phyloP scores from a whole-genome alignment of 1,139 yeast genomes.

The Kurtzmaniella natalensis region DNA sequence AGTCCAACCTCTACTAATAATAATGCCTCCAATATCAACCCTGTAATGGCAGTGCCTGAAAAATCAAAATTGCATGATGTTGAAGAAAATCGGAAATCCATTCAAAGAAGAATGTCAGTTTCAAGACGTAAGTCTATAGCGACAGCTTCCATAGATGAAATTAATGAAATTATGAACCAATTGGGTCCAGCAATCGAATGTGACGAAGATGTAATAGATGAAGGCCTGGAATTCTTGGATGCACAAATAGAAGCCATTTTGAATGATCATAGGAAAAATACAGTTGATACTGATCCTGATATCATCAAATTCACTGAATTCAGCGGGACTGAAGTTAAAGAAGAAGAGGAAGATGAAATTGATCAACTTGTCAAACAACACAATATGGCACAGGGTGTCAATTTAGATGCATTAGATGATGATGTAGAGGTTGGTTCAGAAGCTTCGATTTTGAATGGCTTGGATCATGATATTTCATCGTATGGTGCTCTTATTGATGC shows the following conservation, averaged over 20 bases:
- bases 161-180: constrained; percentile 34
- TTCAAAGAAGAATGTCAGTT: constrained; percentile 27
- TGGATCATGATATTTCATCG: constrained; percentile 40
- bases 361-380: constrained; percentile 34
- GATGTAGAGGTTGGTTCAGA: constrained; percentile 12
- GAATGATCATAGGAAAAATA: constrained; percentile 15
- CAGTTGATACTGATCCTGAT: constrained; percentile 15
- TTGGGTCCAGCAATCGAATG: constrained; percentile 35
- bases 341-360: constrained; percentile 35
- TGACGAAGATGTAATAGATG: constrained; percentile 33
- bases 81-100: constrained; percentile 6
- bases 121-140: constrained; percentile 40
- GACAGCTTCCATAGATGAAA: constrained; percentile 38
- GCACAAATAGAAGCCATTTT: constrained; percentile 32
- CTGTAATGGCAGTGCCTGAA: no score
- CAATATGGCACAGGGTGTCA: constrained; percentile 30
- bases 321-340: constrained; percentile 28
- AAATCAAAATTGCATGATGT: neutral
- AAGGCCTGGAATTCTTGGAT: constrained; percentile 31
- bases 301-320: constrained; percentile 19
- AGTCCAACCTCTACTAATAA: neutral
- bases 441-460: constrained; percentile 4
- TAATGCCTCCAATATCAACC: neutral
- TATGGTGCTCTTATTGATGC: constrained; percentile 38
- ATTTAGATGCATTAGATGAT: constrained; percentile 20